Percentiles rank a stretch among this genome's conserved stretches.
Evolutionary conservation across 148 eudicot genomes (phyloP).

Genomic region (Rhododendron kiyosumense): DNA sequence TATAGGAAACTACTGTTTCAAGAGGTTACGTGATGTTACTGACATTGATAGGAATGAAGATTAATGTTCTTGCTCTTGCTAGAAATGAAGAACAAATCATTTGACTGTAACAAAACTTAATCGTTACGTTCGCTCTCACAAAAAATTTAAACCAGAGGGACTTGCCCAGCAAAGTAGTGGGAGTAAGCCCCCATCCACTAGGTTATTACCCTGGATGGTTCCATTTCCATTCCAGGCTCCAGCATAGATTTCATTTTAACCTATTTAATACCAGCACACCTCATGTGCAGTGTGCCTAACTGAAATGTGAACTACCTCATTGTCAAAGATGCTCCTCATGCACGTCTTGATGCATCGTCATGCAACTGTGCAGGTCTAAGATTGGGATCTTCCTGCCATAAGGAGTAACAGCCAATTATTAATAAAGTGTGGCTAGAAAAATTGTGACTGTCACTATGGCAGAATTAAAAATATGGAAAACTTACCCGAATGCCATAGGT

Average conservation of each 20-base stretch:
- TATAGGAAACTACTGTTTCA: not conserved
- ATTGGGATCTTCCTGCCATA: constrained; percentile 72
- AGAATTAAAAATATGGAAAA: constrained; percentile 8
- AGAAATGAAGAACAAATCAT: not conserved
- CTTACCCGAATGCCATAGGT: constrained; percentile 80
- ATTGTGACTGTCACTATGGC: not conserved
- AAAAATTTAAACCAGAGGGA: not conserved
- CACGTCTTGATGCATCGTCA: constrained; percentile 67
- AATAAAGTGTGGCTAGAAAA: not conserved
- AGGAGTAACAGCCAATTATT: not conserved
- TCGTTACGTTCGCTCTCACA: too few species aligned
- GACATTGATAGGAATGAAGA: not conserved
- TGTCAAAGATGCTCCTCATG: constrained; percentile 29
- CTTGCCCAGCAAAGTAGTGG: not conserved
- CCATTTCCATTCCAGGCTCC: not conserved
- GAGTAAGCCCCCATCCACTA: not conserved
- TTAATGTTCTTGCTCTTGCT: not conserved
- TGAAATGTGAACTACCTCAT: constrained; percentile 1
- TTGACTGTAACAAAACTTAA: not conserved
- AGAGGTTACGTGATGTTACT: not conserved
- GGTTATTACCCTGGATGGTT: not conserved
- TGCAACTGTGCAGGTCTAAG: constrained; percentile 80
- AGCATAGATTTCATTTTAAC: not conserved
- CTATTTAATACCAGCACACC: not conserved
- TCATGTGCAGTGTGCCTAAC: not conserved